Evolutionary conservation across 1,139 yeast genomes (phyloP), one percentile per base, ranked within the genome.

Genomic region (Wickerhamomyces sp.): DNA sequence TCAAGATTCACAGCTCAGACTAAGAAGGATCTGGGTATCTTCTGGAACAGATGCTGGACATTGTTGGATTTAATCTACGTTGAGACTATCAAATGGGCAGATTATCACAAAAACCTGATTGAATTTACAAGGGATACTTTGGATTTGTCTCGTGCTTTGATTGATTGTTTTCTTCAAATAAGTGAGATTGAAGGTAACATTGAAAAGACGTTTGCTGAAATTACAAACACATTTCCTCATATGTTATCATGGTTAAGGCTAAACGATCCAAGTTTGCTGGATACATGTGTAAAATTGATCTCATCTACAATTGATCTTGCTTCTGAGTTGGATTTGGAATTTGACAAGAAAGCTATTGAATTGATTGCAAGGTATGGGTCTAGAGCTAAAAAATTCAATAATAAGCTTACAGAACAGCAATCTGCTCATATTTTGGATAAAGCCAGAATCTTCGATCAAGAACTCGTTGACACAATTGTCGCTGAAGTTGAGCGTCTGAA

Each of bases 101-200:
- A 67, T 5, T 61, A 64, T 26, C 80, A 78, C 50, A 68, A 69
- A 0, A 72, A 72, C 33, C 65, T 86, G 53, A 70, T 82, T 32
- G 93, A 85, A 42, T 88, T 87, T 47, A 85, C 96, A 14, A 75
- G 95, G 55, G 96, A 88, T 55, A 80, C 87, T 0, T 66, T 88
- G 35, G 96, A 89, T 46, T 67, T 85, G 32, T 81, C 95, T 46
- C 80, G 80, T 44, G 61, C 69, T 3, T 61, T 89, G 27, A 58
- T 89, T 15, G 80, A 74, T 39, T 76, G 89, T 4, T 83, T 74
- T 50, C 66, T 83, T 38, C 61, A 72, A 10, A 62, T 86, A 30
- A 70, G 64, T 8, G 69, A 62, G 27, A 52, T 62, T 18, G 47
- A 68, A 6, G 45, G 42, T 8, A 44, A 44, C 13, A 41, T 52